Conservation (phyloP, 1,284 basidiomycete species). For the Rhodotorula glutinis region DNA sequence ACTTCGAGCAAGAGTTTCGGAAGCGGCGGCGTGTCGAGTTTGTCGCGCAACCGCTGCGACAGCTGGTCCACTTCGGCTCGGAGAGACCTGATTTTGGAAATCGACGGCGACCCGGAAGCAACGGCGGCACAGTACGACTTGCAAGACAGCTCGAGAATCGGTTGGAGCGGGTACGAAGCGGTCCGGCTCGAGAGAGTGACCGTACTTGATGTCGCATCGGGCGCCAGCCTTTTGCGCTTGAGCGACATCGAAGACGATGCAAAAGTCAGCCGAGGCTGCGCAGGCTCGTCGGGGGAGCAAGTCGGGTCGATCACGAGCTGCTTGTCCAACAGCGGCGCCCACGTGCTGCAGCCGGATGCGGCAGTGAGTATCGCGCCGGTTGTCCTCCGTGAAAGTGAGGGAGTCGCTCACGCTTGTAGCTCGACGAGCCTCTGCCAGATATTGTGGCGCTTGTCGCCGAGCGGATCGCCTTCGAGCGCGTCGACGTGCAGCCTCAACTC, state of each 20-base stretch:
- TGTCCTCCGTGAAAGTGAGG: too few relatives aligned
- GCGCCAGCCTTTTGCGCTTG: neutral
- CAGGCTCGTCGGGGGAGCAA: neutral
- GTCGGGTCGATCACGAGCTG: neutral
- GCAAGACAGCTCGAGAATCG: neutral
- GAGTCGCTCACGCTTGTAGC: constrained; percentile 5
- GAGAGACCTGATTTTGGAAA: too few relatives aligned
- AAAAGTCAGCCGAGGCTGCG: neutral
- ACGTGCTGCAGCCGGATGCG: neutral
- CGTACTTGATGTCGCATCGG: too few relatives aligned
- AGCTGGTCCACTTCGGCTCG: neutral
- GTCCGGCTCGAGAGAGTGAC: too few relatives aligned
- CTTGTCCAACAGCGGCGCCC: constrained; percentile 7
- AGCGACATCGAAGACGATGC: neutral
- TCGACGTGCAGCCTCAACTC: constrained; percentile 9
- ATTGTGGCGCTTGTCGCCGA: neutral
- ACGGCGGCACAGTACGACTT: too few relatives aligned
- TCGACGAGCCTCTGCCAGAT: constrained; percentile 8
- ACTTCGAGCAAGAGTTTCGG: neutral
- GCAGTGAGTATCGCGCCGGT: too few relatives aligned
- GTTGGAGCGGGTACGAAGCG: neutral
- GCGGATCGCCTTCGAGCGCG: neutral
- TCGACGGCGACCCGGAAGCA: too few relatives aligned
- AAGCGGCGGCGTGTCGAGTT: neutral
- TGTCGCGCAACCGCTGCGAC: neutral